A percentile compares a stretch with the other conserved stretches of the same genome.
phyloP scores from a whole-genome alignment of 768 basidiomycete species.

The Chalciporus piperatus region DNA sequence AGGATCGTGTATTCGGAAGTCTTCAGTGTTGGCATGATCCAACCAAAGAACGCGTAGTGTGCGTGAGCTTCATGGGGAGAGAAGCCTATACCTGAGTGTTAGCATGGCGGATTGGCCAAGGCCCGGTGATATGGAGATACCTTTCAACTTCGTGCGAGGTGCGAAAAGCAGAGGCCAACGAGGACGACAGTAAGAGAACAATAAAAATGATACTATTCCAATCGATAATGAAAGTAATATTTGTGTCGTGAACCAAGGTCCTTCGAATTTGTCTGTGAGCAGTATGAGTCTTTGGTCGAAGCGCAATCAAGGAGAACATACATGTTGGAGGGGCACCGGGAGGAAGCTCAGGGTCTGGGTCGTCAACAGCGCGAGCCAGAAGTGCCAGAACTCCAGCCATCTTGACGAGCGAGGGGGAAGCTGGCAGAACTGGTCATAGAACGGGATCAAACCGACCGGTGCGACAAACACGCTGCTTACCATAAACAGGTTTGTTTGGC shows the following conservation, averaged over 20 bases:
- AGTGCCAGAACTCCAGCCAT: constrained; percentile 17
- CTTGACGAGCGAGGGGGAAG: background rate
- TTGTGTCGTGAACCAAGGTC: constrained; percentile 96
- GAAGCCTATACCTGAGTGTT: constrained; percentile 56
- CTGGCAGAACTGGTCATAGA: background rate
- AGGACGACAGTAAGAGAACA: constrained; percentile 87
- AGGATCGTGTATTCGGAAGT: constrained; percentile 92
- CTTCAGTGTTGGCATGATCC: constrained; percentile 90
- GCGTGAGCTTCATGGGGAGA: constrained; percentile 92
- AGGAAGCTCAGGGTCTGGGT: constrained; percentile 44
- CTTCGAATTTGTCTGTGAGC: constrained; percentile 69
- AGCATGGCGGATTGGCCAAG: background rate
- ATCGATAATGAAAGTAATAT: constrained; percentile 72
- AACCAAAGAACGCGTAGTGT: constrained; percentile 86
- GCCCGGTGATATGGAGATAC: constrained; percentile 36
- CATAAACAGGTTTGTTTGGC: constrained; percentile 23
- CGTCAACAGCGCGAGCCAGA: constrained; percentile 24
- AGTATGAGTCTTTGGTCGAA: constrained; percentile 5
- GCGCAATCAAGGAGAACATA: constrained; percentile 32
- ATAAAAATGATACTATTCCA: constrained; percentile 74
- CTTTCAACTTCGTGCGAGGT: constrained; percentile 92
- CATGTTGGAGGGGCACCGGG: constrained; percentile 66
- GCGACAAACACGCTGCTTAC: constrained; percentile 1
- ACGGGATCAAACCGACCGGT: background rate
- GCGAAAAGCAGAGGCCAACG: constrained; percentile 90